These are phyloP conservation scores for Lipomyces kockii DNA, from an alignment of 805 yeast genomes.

Conservation along the genomic window DNA sequence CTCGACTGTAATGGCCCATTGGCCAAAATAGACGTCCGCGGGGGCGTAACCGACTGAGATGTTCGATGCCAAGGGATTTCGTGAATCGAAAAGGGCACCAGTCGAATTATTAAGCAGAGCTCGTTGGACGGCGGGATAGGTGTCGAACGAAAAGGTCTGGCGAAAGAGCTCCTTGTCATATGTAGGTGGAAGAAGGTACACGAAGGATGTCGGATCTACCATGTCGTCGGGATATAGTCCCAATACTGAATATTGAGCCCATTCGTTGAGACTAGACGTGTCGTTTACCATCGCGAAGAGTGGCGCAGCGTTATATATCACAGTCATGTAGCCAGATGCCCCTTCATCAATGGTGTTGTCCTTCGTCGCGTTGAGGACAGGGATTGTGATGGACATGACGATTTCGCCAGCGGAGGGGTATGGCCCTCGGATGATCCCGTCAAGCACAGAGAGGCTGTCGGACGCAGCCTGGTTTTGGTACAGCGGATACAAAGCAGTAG, in stretches of 20 bases:
- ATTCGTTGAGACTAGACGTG: constrained; percentile 42
- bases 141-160: constrained; percentile 34
- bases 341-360: constrained; percentile 62
- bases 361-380: constrained; percentile 75
- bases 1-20: constrained; percentile 78
- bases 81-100: constrained; percentile 52
- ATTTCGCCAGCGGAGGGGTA: constrained; percentile 52
- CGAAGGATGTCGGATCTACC: constrained; percentile 44
- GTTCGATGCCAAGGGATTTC: constrained; percentile 46
- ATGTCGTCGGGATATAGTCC: constrained; percentile 33
- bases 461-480: constrained; percentile 54
- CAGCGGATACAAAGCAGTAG: constrained; percentile 55
- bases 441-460: constrained; percentile 48
- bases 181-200: constrained; percentile 28
- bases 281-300: constrained; percentile 50
- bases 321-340: constrained; percentile 72
- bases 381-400: constrained; percentile 75
- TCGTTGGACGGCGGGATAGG: constrained; percentile 43
- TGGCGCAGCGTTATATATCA: constrained; percentile 56
- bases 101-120: constrained; percentile 49
- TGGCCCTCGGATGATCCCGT: constrained; percentile 72
- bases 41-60: constrained; percentile 65
- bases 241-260: constrained; percentile 35
- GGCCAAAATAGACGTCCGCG: constrained; percentile 50
- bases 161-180: constrained; percentile 24